Evolutionary conservation across 148 eudicot species (phyloP).

Genomic region (Rhododendron vialii): DNA sequence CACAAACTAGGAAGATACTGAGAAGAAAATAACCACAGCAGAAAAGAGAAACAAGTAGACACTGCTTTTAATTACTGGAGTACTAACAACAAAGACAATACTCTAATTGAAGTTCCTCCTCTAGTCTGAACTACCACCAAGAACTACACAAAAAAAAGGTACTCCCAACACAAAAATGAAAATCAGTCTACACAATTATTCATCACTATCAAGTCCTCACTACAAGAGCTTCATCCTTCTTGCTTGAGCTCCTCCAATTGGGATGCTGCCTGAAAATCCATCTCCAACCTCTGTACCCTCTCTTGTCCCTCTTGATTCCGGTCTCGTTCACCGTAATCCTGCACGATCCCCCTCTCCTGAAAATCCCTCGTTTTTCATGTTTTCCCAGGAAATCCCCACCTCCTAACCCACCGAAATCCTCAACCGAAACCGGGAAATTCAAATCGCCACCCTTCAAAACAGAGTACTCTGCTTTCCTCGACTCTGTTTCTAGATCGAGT

Average conservation of each 20-base stretch:
- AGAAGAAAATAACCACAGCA: neutral
- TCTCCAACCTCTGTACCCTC: conserved; percentile 61
- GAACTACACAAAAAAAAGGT: neutral
- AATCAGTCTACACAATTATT: neutral
- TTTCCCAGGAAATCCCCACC: conserved; percentile 11
- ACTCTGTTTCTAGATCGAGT: conserved; percentile 34
- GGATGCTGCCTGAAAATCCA: conserved; percentile 65
- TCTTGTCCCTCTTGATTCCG: conserved; percentile 48
- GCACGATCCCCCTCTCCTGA: conserved; percentile 41
- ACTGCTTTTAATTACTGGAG: neutral
- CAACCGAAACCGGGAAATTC: conserved; percentile 22
- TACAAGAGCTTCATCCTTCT: conserved; percentile 22
- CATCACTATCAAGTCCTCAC: conserved; percentile 7
- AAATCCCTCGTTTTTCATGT: conserved; percentile 7
- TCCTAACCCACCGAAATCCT: conserved; percentile 27
- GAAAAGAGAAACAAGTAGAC: conserved; percentile 3
- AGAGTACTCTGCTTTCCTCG: conserved; percentile 26
- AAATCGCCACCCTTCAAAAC: conserved; percentile 18
- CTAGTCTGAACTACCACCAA: neutral
- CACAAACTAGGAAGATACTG: neutral
- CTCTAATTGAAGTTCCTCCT: neutral
- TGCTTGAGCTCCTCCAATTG: conserved; percentile 21
- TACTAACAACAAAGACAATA: neutral
- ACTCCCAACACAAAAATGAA: neutral
- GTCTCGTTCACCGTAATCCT: conserved; percentile 44